Evolutionary conservation across 2,329 filamentous ascomycete species (phyloP).

Genomic region (Albophoma yamanashiensis): DNA sequence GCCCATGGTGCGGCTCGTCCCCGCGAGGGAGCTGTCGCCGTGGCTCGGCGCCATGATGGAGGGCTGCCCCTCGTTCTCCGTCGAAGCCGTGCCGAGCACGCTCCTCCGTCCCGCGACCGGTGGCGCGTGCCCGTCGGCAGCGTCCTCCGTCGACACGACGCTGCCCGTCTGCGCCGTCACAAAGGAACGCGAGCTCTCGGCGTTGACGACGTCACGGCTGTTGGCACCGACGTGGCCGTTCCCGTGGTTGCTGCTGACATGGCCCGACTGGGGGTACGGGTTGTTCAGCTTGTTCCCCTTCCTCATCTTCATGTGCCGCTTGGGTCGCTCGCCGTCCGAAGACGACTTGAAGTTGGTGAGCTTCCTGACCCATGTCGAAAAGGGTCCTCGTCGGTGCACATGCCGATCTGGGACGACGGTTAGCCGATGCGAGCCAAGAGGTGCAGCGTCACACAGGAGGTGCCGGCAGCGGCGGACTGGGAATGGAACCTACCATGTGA

Average conservation of each 20-base stretch:
- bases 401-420: constrained; percentile 45
- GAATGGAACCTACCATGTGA: constrained; percentile 28
- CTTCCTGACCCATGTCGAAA: constrained; percentile 90
- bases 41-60: constrained; percentile 73
- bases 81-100: constrained; percentile 70
- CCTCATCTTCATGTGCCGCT: constrained; percentile 39
- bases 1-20: constrained; percentile 60
- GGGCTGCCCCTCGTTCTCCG: constrained; percentile 63
- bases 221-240: constrained; percentile 11
- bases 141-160: constrained; percentile 45
- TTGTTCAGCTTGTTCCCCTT: constrained; percentile 63
- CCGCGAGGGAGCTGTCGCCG: constrained; percentile 52
- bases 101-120: constrained; percentile 59
- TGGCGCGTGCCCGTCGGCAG: constrained; percentile 47
- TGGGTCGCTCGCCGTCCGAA: constrained; percentile 43
- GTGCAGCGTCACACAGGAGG: neutral
- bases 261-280: constrained; percentile 80
- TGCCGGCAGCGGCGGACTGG: neutral
- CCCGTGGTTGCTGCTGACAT: constrained; percentile 23
- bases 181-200: constrained; percentile 41
- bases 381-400: constrained; percentile 65
- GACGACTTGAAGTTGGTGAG: constrained; percentile 76
- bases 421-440: neutral
- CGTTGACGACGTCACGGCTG: constrained; percentile 12
- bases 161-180: constrained; percentile 45